Evolutionary conservation across 352 stramenopile species (phyloP), one percentile per base, ranked within the genome.

Genomic region (Phytophthora citricola): DNA sequence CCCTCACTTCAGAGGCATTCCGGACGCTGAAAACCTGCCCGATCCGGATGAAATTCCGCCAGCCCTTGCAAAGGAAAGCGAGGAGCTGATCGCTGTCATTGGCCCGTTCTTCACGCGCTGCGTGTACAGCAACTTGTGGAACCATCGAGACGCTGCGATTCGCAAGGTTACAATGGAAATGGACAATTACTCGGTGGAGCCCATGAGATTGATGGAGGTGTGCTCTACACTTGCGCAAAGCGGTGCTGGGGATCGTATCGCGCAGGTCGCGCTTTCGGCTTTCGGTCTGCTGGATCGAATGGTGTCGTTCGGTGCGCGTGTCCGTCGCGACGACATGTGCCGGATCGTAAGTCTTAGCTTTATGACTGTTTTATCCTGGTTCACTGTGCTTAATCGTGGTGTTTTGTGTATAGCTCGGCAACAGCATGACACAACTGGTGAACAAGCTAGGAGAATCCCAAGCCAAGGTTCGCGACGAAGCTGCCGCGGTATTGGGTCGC

Each of bases 121-220:
- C 43, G 81, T 94, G 20, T 96, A 94, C 70, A 94, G 86, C 60
- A 96, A 96, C 39, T 52, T 93, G 55, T 96, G 88, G 88, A 94
- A 92, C 52, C 88, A 94, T 50, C 80, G 88, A 6, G 88, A 94
- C 36, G 86, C 81, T 5, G 85, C 85, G n/a, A 92, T 94, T 56
- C 81, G 85, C 3, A 96, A 94, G 72, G 85, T 96, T 12, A 87
- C 81, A 1, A 86, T 92, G 73, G 81, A 93, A 1, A 75, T 94
- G 32, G 69, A 87, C 5, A 76, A 71, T 15, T 91, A 87, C 36
- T 62, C 67, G 0, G 74, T 78, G 14, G 78, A 92, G 41, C 68
- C 74, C 2, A 75, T 82, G 26, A 45, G 68, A 20, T 62, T 93
- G 4, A 40, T 92, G 20, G 75, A 85, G 9, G 78, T 95, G 17